Percentiles rank a stretch among this genome's conserved stretches.
Conservation (phyloP, 2,329 filamentous ascomycete species). For the Penicillium janthinellum region DNA sequence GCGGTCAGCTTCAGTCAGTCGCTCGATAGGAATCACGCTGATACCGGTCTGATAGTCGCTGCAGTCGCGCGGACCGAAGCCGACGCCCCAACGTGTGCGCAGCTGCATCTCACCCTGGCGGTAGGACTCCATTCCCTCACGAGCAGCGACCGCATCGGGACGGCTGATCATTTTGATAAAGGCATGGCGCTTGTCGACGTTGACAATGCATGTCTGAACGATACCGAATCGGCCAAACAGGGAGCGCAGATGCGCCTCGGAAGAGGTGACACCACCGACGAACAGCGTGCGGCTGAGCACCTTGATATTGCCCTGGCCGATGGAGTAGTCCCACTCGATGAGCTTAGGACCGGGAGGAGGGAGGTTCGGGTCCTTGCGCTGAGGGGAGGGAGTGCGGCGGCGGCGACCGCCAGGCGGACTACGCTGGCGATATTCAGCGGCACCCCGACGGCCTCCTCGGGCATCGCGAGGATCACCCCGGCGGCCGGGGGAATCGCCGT, state of each 20-base stretch:
- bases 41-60: constrained; percentile 92
- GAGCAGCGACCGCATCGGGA: constrained; percentile 78
- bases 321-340: constrained; percentile 73
- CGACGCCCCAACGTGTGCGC: constrained; percentile 94
- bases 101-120: constrained; percentile 72
- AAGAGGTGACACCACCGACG: constrained; percentile 88
- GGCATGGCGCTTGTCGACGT: constrained; percentile 95
- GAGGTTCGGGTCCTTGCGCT: constrained; percentile 45
- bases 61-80: constrained; percentile 94
- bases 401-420: constrained; percentile 70
- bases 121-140: constrained; percentile 81
- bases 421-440: constrained; percentile 76
- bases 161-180: constrained; percentile 99
- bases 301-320: constrained; percentile 80
- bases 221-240: constrained; percentile 81
- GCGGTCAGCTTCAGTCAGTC: constrained; percentile 91
- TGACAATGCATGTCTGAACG: constrained; percentile 97
- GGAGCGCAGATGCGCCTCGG: constrained; percentile 76
- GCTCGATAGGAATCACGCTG: constrained; percentile 88
- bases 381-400: constrained; percentile 64
- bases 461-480: constrained; percentile 59
- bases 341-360: constrained; percentile 66
- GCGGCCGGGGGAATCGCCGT: constrained; percentile 66
- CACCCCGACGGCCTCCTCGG: constrained; percentile 52
- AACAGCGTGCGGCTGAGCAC: constrained; percentile 94